phyloP scores from a whole-genome alignment of 306 rosid genomes.

The Prinsepia uniflora region DNA sequence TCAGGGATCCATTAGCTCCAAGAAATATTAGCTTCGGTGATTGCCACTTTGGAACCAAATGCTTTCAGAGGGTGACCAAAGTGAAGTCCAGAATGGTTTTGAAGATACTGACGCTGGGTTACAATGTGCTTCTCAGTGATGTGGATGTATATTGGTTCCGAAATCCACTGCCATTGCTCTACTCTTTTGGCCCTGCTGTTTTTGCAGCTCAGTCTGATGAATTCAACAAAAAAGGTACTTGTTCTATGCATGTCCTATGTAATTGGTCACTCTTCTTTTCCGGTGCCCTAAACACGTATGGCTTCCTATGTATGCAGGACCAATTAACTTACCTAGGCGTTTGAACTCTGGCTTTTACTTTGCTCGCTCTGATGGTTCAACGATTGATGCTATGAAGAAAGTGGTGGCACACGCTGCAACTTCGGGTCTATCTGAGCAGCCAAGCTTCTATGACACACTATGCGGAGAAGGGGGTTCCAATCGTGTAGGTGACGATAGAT shows the following conservation, averaged over 20 bases:
- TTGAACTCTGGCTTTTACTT: constrained; percentile 95
- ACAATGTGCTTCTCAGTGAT: constrained; percentile 88
- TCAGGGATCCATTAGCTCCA: constrained; percentile 67
- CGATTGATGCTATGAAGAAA: constrained; percentile 78
- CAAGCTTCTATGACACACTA: constrained; percentile 87
- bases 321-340: constrained; percentile 87
- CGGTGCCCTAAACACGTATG: background rate
- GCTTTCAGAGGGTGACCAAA: constrained; percentile 95
- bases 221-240: constrained; percentile 63
- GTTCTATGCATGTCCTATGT: constrained; percentile 8
- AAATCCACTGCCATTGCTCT: constrained; percentile 68
- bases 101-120: constrained; percentile 74
- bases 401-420: constrained; percentile 86
- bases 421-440: constrained; percentile 87
- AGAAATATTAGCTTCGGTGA: constrained; percentile 62
- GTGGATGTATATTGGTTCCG: constrained; percentile 86
- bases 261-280: background rate
- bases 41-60: constrained; percentile 90
- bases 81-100: constrained; percentile 87
- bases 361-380: constrained; percentile 64
- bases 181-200: constrained; percentile 62
- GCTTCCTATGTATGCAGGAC: constrained; percentile 36
- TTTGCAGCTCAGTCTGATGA: constrained; percentile 86
- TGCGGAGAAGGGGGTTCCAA: constrained; percentile 74
- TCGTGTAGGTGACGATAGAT: constrained; percentile 49